Evolutionary conservation across 176 grass and related monocot species (phyloP), one percentile per base, ranked within the genome.

Genomic region (Miscanthus lutarioriparius): DNA sequence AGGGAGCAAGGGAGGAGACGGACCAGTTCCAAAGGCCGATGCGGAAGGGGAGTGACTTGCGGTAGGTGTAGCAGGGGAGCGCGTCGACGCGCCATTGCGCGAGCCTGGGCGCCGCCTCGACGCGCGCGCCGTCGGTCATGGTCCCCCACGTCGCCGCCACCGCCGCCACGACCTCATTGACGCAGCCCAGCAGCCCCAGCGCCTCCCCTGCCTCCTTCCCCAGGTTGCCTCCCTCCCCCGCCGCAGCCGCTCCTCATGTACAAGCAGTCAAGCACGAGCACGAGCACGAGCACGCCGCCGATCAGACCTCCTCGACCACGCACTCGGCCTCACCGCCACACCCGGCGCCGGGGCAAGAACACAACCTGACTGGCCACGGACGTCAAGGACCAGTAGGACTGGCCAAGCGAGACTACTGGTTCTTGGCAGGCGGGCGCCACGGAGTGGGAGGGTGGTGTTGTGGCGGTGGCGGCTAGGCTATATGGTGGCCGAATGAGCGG

Each of bases 1-100:
- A 9, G 32, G 17, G 30, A 44, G 70, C 19, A 41, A 43, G 13
- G 17, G 19, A 48, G 40, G 45, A 6, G 25, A 80, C 76, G 58
- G 19, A 95, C 96, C 96, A 99, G 84, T 96, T 99, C 96, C 96
- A 99, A 81, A 94, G 91, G 64, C 96, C 96, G 82, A 99, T 87
- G 85, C 89, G 86, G 88, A 99, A 99, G 59, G 91, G 84, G 43
- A 96, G 91, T 17, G 96, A 96, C 86, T 94, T 96, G 88, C 96
- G 93, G 81, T 94, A 91, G 26, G 91, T 90, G 89, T 85, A 90
- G 68, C 91, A 96, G 23, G 91, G 82, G 36, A 95, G 82, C 64
- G 88, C 79, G 61, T 99, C 91, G 84, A 99, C 88, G 79, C 86
- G 82, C 97, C 97, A 99, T 89, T 99, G 97, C 37, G 97, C 93